A percentile compares a stretch with the other conserved stretches of the same genome.
Conservation (phyloP, 164 flowering plant genomes). For the Buxus sempervirens region DNA sequence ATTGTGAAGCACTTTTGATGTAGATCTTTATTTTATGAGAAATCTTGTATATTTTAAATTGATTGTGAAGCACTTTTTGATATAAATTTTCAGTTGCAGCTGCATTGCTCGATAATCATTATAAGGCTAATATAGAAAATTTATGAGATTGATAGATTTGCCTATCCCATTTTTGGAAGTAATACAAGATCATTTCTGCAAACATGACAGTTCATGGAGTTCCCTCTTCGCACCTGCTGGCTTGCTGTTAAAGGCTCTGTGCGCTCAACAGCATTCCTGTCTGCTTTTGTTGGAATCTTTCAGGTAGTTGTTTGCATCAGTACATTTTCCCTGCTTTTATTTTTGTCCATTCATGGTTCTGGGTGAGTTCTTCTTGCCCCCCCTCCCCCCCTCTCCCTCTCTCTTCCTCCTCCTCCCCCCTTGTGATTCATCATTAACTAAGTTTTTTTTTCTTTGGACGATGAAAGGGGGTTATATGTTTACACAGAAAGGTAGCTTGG, state of each 20-base stretch:
- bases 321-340: not conserved
- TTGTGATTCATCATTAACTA: no score
- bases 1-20: no score
- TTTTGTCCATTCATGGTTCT: not conserved
- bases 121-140: not conserved
- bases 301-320: constrained; percentile 52
- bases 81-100: no score
- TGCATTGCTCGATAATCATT: no score
- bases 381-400: no score
- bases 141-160: not conserved
- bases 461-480: constrained; percentile 78
- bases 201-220: constrained; percentile 65
- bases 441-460: constrained; percentile 10
- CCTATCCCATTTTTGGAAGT: not conserved
- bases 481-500: constrained; percentile 82
- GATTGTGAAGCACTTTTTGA: no score
- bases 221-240: constrained; percentile 77
- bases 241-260: constrained; percentile 76
- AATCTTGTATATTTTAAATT: no score
- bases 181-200: not conserved
- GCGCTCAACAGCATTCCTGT: constrained; percentile 87
- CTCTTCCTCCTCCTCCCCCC: no score
- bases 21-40: no score
- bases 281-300: constrained; percentile 92
- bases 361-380: no score